Evolutionary conservation across 2,329 filamentous ascomycete genomes (phyloP).

Genomic region (Ascochyta pisi): DNA sequence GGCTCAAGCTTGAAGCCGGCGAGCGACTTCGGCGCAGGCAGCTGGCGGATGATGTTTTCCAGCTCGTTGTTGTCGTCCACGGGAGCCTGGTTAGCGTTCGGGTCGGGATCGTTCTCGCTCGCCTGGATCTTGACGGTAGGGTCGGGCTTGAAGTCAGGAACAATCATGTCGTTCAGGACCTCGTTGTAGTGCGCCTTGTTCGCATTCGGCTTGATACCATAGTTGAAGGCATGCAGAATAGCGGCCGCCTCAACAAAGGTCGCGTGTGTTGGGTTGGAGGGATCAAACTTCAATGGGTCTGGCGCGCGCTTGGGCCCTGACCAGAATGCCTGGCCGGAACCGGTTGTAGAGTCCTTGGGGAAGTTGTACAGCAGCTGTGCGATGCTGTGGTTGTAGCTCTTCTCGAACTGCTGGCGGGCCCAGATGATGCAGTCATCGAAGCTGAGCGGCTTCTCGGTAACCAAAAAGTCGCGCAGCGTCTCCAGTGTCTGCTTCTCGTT

Average conservation of each 20-base stretch:
- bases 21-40: conserved; percentile 81
- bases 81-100: conserved; percentile 70
- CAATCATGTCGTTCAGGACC: conserved; percentile 89
- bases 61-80: conserved; percentile 80
- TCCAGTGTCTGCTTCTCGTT: conserved; percentile 95
- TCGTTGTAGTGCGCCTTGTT: conserved; percentile 76
- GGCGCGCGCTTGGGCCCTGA: conserved; percentile 97
- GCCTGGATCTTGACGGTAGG: conserved; percentile 95
- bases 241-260: conserved; percentile 87
- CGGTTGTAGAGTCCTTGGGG: conserved; percentile 90
- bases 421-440: conserved; percentile 98
- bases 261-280: conserved; percentile 83
- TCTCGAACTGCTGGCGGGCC: conserved; percentile 93
- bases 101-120: conserved; percentile 92
- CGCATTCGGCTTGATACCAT: conserved; percentile 86
- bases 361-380: conserved; percentile 97
- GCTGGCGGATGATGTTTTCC: conserved; percentile 70
- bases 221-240: conserved; percentile 97
- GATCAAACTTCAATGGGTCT: conserved; percentile 86
- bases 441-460: conserved; percentile 86
- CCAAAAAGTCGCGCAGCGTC: conserved; percentile 86
- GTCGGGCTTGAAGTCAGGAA: conserved; percentile 92
- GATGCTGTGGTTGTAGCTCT: conserved; percentile 95
- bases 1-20: conserved; percentile 88
- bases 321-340: conserved; percentile 92